These are phyloP conservation scores for Endotrypanum monterogeii DNA, from an alignment of 208 protist genomes.

Conservation along the genomic window DNA sequence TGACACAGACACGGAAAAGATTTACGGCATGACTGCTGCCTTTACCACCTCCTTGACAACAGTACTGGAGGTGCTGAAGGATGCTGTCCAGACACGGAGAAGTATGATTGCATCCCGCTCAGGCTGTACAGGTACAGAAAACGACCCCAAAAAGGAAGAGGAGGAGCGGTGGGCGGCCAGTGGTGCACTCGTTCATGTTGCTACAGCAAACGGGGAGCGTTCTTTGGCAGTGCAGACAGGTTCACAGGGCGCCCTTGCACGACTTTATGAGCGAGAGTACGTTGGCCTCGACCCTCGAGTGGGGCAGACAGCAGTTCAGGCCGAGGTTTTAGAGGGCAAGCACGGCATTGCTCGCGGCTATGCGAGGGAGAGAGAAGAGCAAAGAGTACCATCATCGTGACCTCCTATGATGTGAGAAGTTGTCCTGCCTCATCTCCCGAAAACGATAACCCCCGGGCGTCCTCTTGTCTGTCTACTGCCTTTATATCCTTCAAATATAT, in stretches of 20 bases:
- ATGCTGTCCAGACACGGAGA: constrained; percentile 8
- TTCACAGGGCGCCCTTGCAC: constrained; percentile 49
- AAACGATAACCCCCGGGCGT: too few species aligned
- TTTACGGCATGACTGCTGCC: constrained; percentile 57
- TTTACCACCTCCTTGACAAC: constrained; percentile 71
- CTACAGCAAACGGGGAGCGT: constrained; percentile 10
- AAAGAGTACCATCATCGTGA: constrained; percentile 9
- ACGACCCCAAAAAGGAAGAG: background rate
- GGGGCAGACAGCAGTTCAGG: constrained; percentile 80
- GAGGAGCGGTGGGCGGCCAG: constrained; percentile 18
- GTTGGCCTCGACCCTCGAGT: constrained; percentile 74
- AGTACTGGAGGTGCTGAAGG: constrained; percentile 34
- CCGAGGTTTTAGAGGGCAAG: constrained; percentile 58
- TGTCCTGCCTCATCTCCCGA: background rate
- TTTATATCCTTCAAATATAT: too few species aligned
- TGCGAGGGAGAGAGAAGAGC: constrained; percentile 43
- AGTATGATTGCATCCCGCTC: background rate
- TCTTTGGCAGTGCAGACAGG: constrained; percentile 22
- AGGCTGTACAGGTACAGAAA: constrained; percentile 4
- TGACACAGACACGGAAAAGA: constrained; percentile 24
- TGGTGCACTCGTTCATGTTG: constrained; percentile 26
- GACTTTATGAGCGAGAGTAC: constrained; percentile 74
- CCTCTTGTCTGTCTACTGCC: too few species aligned
- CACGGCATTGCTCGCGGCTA: constrained; percentile 88
- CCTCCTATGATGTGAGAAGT: background rate